These are phyloP conservation scores for Abrus precatorius DNA, from an alignment of 306 rosid genomes.

Conservation along the genomic window DNA sequence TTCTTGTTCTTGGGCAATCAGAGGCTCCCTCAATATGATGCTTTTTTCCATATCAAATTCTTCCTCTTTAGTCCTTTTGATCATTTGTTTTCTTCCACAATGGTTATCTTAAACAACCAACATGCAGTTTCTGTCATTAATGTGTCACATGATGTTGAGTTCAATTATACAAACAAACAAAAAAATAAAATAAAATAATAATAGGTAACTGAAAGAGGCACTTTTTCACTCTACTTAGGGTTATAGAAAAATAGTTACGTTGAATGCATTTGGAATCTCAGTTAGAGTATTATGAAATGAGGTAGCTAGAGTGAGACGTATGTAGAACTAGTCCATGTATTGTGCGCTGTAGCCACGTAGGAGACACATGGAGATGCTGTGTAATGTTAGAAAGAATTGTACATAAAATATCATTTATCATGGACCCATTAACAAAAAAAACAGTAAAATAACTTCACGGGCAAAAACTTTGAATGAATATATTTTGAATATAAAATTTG, in stretches of 20 bases:
- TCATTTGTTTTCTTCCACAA: not conserved
- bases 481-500: no score
- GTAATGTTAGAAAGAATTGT: no score
- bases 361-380: no score
- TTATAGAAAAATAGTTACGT: slow-evolving; percentile 19
- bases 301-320: not conserved
- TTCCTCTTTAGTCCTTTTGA: not conserved
- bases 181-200: not conserved
- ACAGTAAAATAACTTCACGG: no score
- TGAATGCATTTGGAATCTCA: slow-evolving; percentile 11
- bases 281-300: not conserved
- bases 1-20: slow-evolving; percentile 42
- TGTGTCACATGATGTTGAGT: not conserved
- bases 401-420: no score
- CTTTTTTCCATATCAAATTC: slow-evolving; percentile 50
- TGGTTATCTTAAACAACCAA: slow-evolving; percentile 13
- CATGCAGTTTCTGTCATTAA: slow-evolving; percentile 2
- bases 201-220: not conserved
- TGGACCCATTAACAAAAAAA: no score
- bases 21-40: slow-evolving; percentile 48
- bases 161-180: slow-evolving; percentile 1
- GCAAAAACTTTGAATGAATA: no score
- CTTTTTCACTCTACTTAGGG: not conserved
- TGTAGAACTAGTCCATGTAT: not conserved
- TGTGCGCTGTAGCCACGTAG: not conserved